Evolutionary conservation across 2,329 filamentous ascomycete species (phyloP), one percentile per base, ranked within the genome.

Genomic region (Beauveria sp.): DNA sequence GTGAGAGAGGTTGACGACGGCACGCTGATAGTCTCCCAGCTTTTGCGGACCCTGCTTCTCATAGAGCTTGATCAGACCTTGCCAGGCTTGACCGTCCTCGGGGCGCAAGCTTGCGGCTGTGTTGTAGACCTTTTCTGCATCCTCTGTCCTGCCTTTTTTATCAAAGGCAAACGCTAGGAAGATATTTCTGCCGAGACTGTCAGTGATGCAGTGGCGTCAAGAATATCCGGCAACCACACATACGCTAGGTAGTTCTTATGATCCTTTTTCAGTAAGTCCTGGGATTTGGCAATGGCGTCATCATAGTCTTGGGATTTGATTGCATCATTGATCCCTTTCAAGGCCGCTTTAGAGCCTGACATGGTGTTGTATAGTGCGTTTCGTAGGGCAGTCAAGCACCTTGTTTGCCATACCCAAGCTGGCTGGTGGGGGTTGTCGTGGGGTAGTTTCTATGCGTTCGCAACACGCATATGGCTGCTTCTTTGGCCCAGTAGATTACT

Each of bases 131-230:
- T 81, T 83, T 67, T 94, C 92, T 0, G 94, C 87, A 46, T 91
- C 88, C 7, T 89, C 85, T 8, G 82, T 75, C 63, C 86, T 83
- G 63, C 85, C 84, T 64, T 88, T 83, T 71, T 92, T 94, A 72
- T 96, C 91, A 51, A 88, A 79, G 2, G 90, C 89, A 71, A 96
- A 91, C 2, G 91, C 94, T 20, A 96, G 79, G 70, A 97, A 96
- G n/a, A 97, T 82, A 65, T 90, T 84, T 28, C 88, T 91, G 63
- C 20, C 52, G 44, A 40, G 22, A 52, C 41, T 16, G 22, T 48
- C 28, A 62, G 61, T 20, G 18, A 47, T 28, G 20, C 20, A 24
- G 28, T n/a, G 10, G n/a, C 37, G 30, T 37, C 40, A 28, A 16
- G 20, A 16, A 28, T 41, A 12, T 20, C 34, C 22, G n/a, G 37